Percentiles rank a stretch among this genome's conserved stretches.
Conservation (phyloP, 2,329 filamentous ascomycete species). For the Allantophomopsis cytisporea region DNA sequence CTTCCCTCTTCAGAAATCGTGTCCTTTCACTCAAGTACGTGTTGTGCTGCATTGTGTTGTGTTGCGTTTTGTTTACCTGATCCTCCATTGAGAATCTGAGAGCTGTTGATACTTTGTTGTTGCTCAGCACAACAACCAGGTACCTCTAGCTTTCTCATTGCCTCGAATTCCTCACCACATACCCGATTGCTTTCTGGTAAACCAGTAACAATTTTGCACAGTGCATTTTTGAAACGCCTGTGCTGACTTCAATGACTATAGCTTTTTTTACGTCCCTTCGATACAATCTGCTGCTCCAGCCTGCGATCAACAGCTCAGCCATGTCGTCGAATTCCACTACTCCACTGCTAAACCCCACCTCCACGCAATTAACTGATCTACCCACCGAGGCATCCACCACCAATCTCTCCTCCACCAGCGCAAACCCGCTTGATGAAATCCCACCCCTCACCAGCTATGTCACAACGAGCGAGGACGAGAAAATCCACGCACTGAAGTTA, state of each 20-base stretch:
- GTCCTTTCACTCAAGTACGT: too few relatives aligned
- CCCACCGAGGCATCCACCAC: constrained; percentile 22
- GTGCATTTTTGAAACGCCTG: too few relatives aligned
- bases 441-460: constrained; percentile 51
- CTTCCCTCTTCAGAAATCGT: too few relatives aligned
- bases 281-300: constrained; percentile 61
- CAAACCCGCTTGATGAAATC: constrained; percentile 30
- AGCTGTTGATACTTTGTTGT: too few relatives aligned
- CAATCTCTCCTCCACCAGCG: constrained; percentile 19
- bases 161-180: too few relatives aligned
- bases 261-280: constrained; percentile 75
- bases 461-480: constrained; percentile 40
- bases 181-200: too few relatives aligned
- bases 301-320: constrained; percentile 30
- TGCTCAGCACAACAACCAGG: too few relatives aligned
- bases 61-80: too few relatives aligned
- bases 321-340: constrained; percentile 52
- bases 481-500: constrained; percentile 54
- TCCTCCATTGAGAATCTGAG: too few relatives aligned
- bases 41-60: too few relatives aligned
- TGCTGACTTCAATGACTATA: constrained; percentile 20
- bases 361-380: constrained; percentile 23
- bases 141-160: too few relatives aligned
- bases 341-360: constrained; percentile 43
- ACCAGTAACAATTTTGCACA: too few relatives aligned